A percentile compares a stretch with the other conserved stretches of the same genome.
phyloP scores from a whole-genome alignment of 1,139 yeast genomes.

The Trichomonascaceae sp. region DNA sequence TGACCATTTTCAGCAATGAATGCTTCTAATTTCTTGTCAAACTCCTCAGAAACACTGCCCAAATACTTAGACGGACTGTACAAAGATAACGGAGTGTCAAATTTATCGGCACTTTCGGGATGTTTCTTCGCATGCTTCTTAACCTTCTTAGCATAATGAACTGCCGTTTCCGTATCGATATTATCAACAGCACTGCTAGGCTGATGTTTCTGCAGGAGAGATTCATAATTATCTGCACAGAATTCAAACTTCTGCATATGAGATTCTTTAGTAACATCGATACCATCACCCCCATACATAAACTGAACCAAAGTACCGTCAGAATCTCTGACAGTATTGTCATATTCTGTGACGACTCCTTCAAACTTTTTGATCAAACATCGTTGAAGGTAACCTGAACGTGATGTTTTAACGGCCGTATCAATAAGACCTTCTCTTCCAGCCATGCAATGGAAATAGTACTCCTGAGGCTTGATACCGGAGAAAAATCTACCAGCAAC shows the following conservation, averaged over 20 bases:
- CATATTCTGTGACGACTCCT: conserved; percentile 92
- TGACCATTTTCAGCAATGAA: conserved; percentile 50
- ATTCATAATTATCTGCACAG: conserved; percentile 86
- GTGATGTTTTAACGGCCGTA: conserved; percentile 97
- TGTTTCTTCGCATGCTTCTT: conserved; percentile 69
- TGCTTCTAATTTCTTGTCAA: conserved; percentile 71
- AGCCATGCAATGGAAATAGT: conserved; percentile 99
- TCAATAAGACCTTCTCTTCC: conserved; percentile 99
- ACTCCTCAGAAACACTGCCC: conserved; percentile 90
- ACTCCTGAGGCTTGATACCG: conserved; percentile 98
- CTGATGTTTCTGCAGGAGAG: conserved; percentile 78
- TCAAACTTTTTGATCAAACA: conserved; percentile 97
- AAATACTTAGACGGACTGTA: conserved; percentile 83
- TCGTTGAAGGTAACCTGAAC: conserved; percentile 98
- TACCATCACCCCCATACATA: conserved; percentile 95
- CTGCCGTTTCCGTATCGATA: conserved; percentile 77
- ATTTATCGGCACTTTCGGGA: conserved; percentile 54
- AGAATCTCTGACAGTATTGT: conserved; percentile 91
- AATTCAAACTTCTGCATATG: conserved; percentile 91
- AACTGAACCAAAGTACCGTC: conserved; percentile 94
- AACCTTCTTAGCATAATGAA: conserved; percentile 73
- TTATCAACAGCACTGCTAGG: conserved; percentile 71
- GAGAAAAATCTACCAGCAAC: conserved; percentile 96
- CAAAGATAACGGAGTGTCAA: conserved; percentile 83
- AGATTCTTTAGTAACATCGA: conserved; percentile 91